Evolutionary conservation across 768 basidiomycete species (phyloP), one percentile per base, ranked within the genome.

Genomic region (Pisolithus tinctorius): DNA sequence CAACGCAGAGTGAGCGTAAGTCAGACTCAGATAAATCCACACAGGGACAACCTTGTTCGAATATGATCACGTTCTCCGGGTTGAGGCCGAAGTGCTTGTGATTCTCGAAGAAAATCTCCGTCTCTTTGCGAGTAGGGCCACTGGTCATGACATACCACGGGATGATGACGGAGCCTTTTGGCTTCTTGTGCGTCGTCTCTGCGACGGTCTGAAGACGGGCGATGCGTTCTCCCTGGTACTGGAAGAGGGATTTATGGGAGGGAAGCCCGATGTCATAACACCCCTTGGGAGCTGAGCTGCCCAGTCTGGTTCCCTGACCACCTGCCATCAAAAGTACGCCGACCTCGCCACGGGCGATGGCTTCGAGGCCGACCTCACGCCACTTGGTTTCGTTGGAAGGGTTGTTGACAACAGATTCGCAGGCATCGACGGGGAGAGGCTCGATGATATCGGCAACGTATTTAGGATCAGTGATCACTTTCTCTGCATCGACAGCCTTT

Each of bases 141-240:
- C 90, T 93, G 51, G 95, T 98, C 96, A 99, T 99, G 62, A 99
- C 83, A 72, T 97, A 98, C 96, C 96, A 98, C 36, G 91, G 90
- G 51, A 98, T 82, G 48, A 81, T 67, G 48, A 91, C 88, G 1
- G 81, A 79, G 45, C 79, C 81, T 16, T 70, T 64, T 14, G 78
- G 69, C 60, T 82, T 82, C 37, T 69, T 64, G 45, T 60, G 65
- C 54, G 79, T 72, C 36, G 76, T 64, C 64, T 81, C 84, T 0
- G 92, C 93, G 48, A 95, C 66, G 30, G 72, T 72, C 69, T 95
- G 89, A 50, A 99, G 71, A 52, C 88, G 82, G 53, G 78, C 76
- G 65, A 99, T 96, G 50, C 96, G 82, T 71, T 95, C 93, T n/a
- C 94, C 96, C 69, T 99, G 96, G 58, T 89, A 87, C 60, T 96